Percentiles rank a stretch among this genome's conserved stretches.
Conservation (phyloP, 176 grass and related monocot species). For the Eragrostis nindensis region DNA sequence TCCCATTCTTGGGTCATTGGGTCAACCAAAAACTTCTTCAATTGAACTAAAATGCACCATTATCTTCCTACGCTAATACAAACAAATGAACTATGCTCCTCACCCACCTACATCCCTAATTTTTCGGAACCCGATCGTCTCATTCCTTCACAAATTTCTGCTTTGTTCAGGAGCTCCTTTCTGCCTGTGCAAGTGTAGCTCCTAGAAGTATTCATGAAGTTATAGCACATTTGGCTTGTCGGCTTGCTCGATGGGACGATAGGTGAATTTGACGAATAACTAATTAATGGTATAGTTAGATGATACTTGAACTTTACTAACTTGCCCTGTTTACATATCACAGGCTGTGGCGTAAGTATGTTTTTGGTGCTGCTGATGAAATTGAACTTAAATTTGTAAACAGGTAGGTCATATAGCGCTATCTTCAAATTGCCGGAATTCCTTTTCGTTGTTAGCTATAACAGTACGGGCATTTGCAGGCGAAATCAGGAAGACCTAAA, state of each 20-base stretch:
- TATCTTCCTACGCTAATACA: too few species aligned
- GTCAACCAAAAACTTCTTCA: too few species aligned
- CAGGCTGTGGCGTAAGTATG: not conserved
- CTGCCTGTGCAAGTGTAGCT: constrained; percentile 43
- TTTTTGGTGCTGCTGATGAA: constrained; percentile 60
- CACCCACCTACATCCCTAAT: too few species aligned
- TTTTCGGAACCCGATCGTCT: too few species aligned
- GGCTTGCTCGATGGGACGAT: constrained; percentile 65
- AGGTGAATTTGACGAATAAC: constrained; percentile 15
- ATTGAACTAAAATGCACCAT: too few species aligned
- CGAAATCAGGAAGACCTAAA: constrained; percentile 72
- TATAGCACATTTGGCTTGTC: constrained; percentile 59
- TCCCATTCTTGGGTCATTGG: too few species aligned
- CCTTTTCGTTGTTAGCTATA: not conserved
- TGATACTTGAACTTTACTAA: too few species aligned
- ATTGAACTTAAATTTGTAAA: constrained; percentile 77
- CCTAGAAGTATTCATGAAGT: constrained; percentile 64
- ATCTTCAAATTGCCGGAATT: not conserved
- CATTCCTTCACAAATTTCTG: too few species aligned
- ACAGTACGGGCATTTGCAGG: constrained; percentile 27
- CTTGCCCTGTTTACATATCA: too few species aligned
- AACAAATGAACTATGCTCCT: too few species aligned
- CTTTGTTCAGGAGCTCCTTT: constrained; percentile 57
- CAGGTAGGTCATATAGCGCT: constrained; percentile 31
- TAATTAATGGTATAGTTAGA: too few species aligned